phyloP scores from a whole-genome alignment of 768 basidiomycete genomes.

The Gymnopilus junonius region DNA sequence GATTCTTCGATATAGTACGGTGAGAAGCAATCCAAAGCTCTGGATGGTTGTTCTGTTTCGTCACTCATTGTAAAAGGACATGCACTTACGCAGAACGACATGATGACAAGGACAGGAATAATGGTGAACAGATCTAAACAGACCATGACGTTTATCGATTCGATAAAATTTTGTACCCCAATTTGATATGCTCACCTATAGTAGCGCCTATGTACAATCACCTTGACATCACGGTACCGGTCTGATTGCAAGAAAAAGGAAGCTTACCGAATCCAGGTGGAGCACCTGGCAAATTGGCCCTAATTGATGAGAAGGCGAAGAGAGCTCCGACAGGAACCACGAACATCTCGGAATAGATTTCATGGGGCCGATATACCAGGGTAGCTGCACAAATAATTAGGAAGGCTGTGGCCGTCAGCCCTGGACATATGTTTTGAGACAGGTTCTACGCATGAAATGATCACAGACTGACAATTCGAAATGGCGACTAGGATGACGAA shows the following conservation, averaged over 20 bases:
- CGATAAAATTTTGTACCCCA: neutral
- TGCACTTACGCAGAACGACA: neutral
- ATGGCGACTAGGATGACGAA: neutral
- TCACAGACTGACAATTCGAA: conserved; percentile 1
- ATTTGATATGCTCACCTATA: neutral
- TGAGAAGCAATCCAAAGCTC: conserved; percentile 5
- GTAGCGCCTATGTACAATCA: neutral
- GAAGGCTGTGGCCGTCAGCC: neutral
- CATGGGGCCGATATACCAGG: neutral
- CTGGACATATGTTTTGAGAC: no score
- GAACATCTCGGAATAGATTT: neutral
- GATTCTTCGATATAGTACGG: conserved; percentile 1
- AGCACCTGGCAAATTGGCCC: neutral
- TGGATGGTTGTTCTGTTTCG: neutral
- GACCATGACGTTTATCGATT: neutral
- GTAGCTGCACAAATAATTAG: neutral
- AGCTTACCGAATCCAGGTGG: neutral
- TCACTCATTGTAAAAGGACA: no score
- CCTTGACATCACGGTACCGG: neutral
- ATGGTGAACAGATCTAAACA: neutral
- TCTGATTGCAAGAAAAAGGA: neutral
- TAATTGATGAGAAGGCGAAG: neutral
- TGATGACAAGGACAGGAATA: neutral
- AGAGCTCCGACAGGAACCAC: neutral
- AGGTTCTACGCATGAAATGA: no score